Evolutionary conservation across 345 rosid species (phyloP), one percentile per base, ranked within the genome.

Genomic region (Geranium brycei): DNA sequence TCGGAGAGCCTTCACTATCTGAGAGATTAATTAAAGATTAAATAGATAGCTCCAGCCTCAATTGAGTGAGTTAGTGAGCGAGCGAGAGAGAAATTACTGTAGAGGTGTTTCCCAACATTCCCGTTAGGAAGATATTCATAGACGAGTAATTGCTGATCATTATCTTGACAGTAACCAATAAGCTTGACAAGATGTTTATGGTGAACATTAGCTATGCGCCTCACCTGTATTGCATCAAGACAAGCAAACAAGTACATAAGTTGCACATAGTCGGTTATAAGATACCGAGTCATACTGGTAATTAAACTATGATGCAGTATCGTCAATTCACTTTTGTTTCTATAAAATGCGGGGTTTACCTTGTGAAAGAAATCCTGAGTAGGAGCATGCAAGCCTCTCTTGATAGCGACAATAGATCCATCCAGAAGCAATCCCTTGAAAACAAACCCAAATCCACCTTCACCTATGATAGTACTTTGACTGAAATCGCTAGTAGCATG

Each of bases 361-460:
- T 76, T 59, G 14, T 41, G 64, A 64, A 67, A 51, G 17, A 78
- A 69, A 53, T 69, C 32, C 8, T n/a, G 75, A 62, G 62, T 51
- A 1, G 65, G 77, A 55, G 63, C 62, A 17, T 73, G 62, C 11
- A 73, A 31, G 61, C 41, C 63, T 71, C 82, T 71, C 76, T 81
- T 81, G 67, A 81, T 74, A 16, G 78, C 80, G 18, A 78, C 82
- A 17, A 78, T 65, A 38, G 85, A 69, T 60, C 85, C 82, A 66
- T 81, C 78, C 60, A 66, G 80, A 66, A 78, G 85, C 60, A 81
- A 51, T 58, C 82, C 85, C 66, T 76, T 78, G 31, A 75, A 75
- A 31, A 71, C 81, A 51, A 75, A 64, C 57, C 84, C 81, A 5
- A 75, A 77, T 59, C 64, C 57, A 18, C 82, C 80, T 73, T 78